Evolutionary conservation across 345 rosid genomes (phyloP).

Genomic region (Erodium maritimum): DNA sequence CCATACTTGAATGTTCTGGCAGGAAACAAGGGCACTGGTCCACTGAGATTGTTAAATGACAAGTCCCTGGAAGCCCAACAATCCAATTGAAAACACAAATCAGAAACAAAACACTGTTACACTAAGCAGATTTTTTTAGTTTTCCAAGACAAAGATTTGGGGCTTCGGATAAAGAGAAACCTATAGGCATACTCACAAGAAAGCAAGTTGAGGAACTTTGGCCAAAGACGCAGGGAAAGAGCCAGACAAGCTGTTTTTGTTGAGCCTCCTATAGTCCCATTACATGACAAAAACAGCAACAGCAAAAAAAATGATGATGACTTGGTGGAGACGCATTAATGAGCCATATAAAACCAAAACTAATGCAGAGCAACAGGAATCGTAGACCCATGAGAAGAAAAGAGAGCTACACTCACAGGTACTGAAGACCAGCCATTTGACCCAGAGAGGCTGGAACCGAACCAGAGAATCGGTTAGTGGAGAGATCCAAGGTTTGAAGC

Average conservation of each 20-base stretch:
- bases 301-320: constrained; percentile 1
- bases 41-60: constrained; percentile 88
- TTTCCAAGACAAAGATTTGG: constrained; percentile 15
- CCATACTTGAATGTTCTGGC: constrained; percentile 74
- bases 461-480: constrained; percentile 62
- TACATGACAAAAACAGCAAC: constrained; percentile 23
- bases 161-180: constrained; percentile 4
- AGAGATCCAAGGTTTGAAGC: constrained; percentile 76
- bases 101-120: constrained; percentile 1
- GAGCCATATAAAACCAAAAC: constrained; percentile 9
- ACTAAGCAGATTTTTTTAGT: background rate
- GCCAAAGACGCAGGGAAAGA: constrained; percentile 62
- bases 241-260: constrained; percentile 85
- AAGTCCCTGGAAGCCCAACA: constrained; percentile 52
- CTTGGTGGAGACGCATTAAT: background rate
- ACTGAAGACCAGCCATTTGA: constrained; percentile 44
- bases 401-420: constrained; percentile 75
- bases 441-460: constrained; percentile 45
- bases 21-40: constrained; percentile 66
- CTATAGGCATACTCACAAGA: constrained; percentile 56
- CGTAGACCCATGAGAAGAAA: no score
- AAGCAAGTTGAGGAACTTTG: constrained; percentile 60
- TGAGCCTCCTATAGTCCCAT: constrained; percentile 66
- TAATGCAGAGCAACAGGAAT: background rate
- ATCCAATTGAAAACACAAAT: constrained; percentile 7